Conservation (phyloP, 2,329 filamentous ascomycete genomes). For the Alternaria viburni region DNA sequence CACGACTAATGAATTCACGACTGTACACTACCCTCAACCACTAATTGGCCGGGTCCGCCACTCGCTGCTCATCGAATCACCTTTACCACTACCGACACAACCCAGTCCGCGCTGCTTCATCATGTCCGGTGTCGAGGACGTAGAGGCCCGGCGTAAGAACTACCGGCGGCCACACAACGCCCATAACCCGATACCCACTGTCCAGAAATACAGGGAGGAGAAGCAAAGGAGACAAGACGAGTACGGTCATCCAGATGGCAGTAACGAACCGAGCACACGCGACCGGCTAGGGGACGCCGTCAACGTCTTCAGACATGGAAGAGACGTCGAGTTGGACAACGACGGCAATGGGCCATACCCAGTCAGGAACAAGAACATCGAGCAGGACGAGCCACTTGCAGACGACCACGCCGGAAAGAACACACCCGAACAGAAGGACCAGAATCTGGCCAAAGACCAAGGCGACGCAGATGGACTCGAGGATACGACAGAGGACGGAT, state of each 20-base stretch:
- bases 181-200: constrained; percentile 55
- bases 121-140: constrained; percentile 54
- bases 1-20: constrained; percentile 5
- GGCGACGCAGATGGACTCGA: constrained; percentile 30
- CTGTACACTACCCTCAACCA: not conserved
- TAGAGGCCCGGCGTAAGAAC: constrained; percentile 43
- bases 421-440: constrained; percentile 16
- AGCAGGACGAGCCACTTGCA: constrained; percentile 34
- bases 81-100: not conserved
- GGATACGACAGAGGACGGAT: constrained; percentile 54
- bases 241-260: constrained; percentile 31
- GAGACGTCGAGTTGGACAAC: constrained; percentile 29
- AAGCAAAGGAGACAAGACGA: constrained; percentile 51
- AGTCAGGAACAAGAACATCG: constrained; percentile 46
- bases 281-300: constrained; percentile 47
- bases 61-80: constrained; percentile 2
- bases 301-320: constrained; percentile 41
- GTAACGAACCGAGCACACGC: constrained; percentile 39
- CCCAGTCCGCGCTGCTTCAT: not conserved
- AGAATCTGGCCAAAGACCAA: constrained; percentile 24
- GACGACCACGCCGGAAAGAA: constrained; percentile 42
- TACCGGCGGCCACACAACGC: constrained; percentile 53
- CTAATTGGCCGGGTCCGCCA: not conserved
- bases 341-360: constrained; percentile 41
- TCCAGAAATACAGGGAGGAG: constrained; percentile 55